Conservation (phyloP, 371 early-diverging fungal species). For the Mucor piriformis region DNA sequence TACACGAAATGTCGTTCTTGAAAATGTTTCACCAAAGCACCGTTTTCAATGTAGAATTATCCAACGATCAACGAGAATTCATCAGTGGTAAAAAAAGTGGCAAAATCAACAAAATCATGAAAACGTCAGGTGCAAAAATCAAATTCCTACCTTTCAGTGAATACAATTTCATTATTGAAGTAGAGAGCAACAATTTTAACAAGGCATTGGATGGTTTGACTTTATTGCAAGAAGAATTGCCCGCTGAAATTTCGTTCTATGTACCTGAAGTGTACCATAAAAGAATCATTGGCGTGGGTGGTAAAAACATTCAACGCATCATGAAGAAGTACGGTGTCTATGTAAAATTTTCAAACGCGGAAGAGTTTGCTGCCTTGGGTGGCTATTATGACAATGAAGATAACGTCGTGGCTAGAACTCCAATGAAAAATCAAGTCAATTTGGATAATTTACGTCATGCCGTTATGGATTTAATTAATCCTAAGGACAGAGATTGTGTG, state of each 20-base stretch:
- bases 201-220: conserved; percentile 71
- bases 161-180: conserved; percentile 78
- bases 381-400: conserved; percentile 82
- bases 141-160: conserved; percentile 61
- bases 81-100: conserved; percentile 95
- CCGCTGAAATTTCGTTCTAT: conserved; percentile 86
- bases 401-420: conserved; percentile 89
- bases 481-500: conserved; percentile 59
- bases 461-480: conserved; percentile 74
- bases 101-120: conserved; percentile 88
- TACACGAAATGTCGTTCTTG: conserved; percentile 53
- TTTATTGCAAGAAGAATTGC: conserved; percentile 81
- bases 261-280: conserved; percentile 91
- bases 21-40: conserved; percentile 31
- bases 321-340: conserved; percentile 96
- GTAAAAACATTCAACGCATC: conserved; percentile 92
- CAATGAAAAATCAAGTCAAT: conserved; percentile 78
- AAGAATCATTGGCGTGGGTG: conserved; percentile 93
- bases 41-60: conserved; percentile 66
- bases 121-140: conserved; percentile 66
- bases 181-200: conserved; percentile 59
- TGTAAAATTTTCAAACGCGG: conserved; percentile 88
- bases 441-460: conserved; percentile 69
- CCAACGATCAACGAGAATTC: conserved; percentile 87
- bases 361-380: conserved; percentile 77